Evolutionary conservation across 192 early-diverging fungal genomes (phyloP), one percentile per base, ranked within the genome.

Genomic region (Dimargaris xerosporica): DNA sequence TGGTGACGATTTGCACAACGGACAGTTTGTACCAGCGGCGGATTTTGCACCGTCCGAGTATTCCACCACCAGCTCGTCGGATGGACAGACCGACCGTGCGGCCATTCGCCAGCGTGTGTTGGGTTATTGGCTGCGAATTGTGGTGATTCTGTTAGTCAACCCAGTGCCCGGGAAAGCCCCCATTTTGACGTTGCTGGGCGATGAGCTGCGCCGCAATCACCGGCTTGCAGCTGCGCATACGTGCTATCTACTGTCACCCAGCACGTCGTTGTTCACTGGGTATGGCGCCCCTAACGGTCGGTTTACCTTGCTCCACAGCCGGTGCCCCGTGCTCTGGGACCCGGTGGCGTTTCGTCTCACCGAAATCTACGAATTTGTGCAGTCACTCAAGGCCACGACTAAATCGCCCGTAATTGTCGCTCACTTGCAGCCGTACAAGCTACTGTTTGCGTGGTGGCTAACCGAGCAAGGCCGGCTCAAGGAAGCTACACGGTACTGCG

Each of bases 361-460:
- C 0, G 94, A 98, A 72, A 70, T 95, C 12, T 91, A 83, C 65
- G 91, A 94, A 66, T 83, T 85, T 69, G 78, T 82, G 13, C 73
- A 79, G 44, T 82, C 82, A 15, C 67, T 82, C 23, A 70, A 68
- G 28, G 62, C 74, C 5, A 63, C 65, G 47, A n/a, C n/a, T n/a
- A 69, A 73, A 26, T 70, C 62, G 26, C 69, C 80, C 21, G 77
- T 80, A 19, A 66, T 71, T 23, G 56, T 99, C n/a, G 89, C 91
- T n/a, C 87, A 88, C 64, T 69, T 99, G 50, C 93, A 96, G 65
- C 81, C 82, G 0, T 93, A 92, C 81, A 96, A 96, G 66, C 73
- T 99, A 7, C 61, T 72, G 30, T 80, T 89, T 65, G 89, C 90
- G 17, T 85, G 82, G 79, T 82, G 83, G 69, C 76, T 99, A 10